These are phyloP conservation scores for Rhodotorula sp. DNA, from an alignment of 1,284 basidiomycete species.

Conservation along the genomic window DNA sequence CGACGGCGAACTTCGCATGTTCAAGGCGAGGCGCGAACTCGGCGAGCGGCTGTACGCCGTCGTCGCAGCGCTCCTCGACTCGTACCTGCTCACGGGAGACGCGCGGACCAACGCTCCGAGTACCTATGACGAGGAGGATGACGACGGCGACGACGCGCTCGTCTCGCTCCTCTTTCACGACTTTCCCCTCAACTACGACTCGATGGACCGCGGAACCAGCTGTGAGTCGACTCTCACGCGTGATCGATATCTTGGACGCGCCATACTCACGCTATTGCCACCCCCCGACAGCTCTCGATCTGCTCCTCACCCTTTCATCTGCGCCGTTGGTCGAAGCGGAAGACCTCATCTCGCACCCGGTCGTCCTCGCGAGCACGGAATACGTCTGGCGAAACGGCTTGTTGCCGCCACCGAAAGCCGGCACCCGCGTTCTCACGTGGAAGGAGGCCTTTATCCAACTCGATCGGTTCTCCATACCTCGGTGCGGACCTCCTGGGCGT, in stretches of 20 bases:
- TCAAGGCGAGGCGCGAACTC: constrained; percentile 41
- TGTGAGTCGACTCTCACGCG: constrained; percentile 16
- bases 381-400: constrained; percentile 43
- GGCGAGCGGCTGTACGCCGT: constrained; percentile 40
- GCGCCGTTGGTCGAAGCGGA: constrained; percentile 40
- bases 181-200: constrained; percentile 41
- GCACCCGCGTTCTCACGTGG: constrained; percentile 16
- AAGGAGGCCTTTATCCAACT: constrained; percentile 33
- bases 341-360: constrained; percentile 41
- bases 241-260: neutral
- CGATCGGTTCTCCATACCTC: constrained; percentile 41
- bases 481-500: neutral
- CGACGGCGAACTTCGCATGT: constrained; percentile 42
- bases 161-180: constrained; percentile 39
- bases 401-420: constrained; percentile 25
- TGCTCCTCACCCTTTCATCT: constrained; percentile 39
- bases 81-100: constrained; percentile 38
- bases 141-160: constrained; percentile 39
- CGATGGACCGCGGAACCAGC: constrained; percentile 41
- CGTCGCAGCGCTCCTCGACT: constrained; percentile 37
- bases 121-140: constrained; percentile 9
- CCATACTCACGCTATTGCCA: neutral
- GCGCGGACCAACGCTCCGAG: neutral
- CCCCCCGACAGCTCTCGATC: constrained; percentile 34
- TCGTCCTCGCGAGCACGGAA: constrained; percentile 41